phyloP scores from a whole-genome alignment of 768 basidiomycete species.

The Leccinum fibrillosum region DNA sequence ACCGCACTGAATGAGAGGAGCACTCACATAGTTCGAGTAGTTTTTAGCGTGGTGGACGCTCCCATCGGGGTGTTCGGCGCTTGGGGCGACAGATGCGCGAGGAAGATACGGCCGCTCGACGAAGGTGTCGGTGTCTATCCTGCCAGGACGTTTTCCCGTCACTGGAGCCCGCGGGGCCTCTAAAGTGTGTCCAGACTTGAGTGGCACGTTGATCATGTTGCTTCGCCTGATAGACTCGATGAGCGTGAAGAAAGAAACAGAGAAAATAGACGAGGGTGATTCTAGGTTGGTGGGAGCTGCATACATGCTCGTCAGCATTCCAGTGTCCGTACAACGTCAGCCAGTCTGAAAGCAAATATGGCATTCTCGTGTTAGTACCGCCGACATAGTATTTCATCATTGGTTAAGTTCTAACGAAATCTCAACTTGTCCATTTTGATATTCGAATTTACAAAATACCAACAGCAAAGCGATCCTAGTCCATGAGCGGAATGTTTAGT shows the following conservation, averaged over 20 bases:
- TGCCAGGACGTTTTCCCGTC: slow-evolving; percentile 17
- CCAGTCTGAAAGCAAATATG: slow-evolving; percentile 16
- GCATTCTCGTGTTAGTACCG: neutral
- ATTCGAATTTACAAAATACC: slow-evolving; percentile 14
- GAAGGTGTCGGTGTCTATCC: slow-evolving; percentile 25
- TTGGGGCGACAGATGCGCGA: slow-evolving; percentile 28
- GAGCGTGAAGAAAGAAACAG: slow-evolving; percentile 19
- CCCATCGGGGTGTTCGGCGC: slow-evolving; percentile 21
- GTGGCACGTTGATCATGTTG: slow-evolving; percentile 16
- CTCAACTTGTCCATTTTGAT: slow-evolving; percentile 3
- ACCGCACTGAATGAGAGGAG: neutral
- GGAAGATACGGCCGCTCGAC: slow-evolving; percentile 28
- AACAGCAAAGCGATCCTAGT: slow-evolving; percentile 12
- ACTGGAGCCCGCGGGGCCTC: slow-evolving; percentile 20
- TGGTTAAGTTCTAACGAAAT: neutral
- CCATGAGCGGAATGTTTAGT: slow-evolving; percentile 12
- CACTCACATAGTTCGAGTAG: slow-evolving; percentile 22
- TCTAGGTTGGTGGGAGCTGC: slow-evolving; percentile 8
- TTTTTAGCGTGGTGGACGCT: slow-evolving; percentile 16
- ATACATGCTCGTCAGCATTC: slow-evolving; percentile 17
- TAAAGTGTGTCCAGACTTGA: slow-evolving; percentile 17
- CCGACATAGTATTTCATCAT: slow-evolving; percentile 1
- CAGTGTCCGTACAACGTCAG: neutral
- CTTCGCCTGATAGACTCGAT: slow-evolving; percentile 18
- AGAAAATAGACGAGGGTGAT: slow-evolving; percentile 12